Conservation (phyloP, 2,329 filamentous ascomycete species). For the Plectosphaerella plurivora region DNA sequence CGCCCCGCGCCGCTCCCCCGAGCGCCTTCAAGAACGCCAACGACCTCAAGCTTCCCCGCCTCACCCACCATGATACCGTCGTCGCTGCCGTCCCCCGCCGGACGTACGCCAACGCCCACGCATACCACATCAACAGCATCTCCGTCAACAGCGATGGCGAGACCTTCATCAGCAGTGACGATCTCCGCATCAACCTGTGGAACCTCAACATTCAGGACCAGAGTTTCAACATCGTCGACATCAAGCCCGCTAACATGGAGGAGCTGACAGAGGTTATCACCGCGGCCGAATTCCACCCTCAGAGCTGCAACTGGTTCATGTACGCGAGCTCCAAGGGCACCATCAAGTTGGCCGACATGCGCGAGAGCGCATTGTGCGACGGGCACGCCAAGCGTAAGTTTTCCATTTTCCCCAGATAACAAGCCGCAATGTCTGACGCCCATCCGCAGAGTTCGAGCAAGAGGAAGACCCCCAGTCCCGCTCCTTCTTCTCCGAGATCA, state of each 20-base stretch:
- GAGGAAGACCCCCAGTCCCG: conserved; percentile 96
- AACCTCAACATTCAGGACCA: conserved; percentile 99
- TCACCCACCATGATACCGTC: conserved; percentile 97
- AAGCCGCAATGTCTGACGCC: neutral
- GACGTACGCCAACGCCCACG: conserved; percentile 97
- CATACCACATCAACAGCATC: conserved; percentile 99
- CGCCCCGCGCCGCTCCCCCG: conserved; percentile 66
- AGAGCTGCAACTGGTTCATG: conserved; percentile 99
- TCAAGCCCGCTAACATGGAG: conserved; percentile 99
- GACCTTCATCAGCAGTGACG: conserved; percentile 98
- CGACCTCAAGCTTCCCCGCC: conserved; percentile 86
- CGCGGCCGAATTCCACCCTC: conserved; percentile 93
- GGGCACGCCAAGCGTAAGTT: conserved; percentile 87
- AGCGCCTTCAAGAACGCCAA: conserved; percentile 73
- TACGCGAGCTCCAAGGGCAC: conserved; percentile 98
- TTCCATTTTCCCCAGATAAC: neutral
- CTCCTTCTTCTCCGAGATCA: conserved; percentile 99
- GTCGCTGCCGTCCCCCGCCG: conserved; percentile 93
- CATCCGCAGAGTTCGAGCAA: conserved; percentile 82
- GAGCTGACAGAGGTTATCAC: conserved; percentile 98
- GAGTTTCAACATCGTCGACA: conserved; percentile 99
- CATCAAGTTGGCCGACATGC: conserved; percentile 98
- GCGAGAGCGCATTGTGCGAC: conserved; percentile 92
- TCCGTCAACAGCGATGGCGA: conserved; percentile 99
- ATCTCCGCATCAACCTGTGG: conserved; percentile 96